Percentiles rank a stretch among this genome's conserved stretches.
phyloP scores from a whole-genome alignment of 202 grass and related monocot genomes.

The Panicum hallii region DNA sequence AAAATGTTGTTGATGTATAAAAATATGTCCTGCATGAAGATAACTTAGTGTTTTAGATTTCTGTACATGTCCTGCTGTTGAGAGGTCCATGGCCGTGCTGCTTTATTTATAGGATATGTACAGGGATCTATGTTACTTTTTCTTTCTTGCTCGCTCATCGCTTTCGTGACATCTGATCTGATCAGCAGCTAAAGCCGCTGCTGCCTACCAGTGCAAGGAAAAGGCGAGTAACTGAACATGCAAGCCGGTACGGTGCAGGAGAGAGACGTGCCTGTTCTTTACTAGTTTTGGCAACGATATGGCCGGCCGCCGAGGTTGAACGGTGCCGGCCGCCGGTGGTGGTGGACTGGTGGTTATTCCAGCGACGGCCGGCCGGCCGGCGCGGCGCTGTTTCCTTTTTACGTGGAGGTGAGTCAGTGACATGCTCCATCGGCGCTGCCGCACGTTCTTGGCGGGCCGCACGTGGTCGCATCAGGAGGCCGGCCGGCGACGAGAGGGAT shows the following conservation, averaged over 20 bases:
- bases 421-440: neutral
- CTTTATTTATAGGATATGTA: neutral
- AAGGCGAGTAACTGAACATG: conserved; percentile 17
- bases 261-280: conserved; percentile 23
- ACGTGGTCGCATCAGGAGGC: conserved; percentile 1
- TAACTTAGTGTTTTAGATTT: conserved; percentile 22
- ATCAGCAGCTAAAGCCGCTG: neutral
- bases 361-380: neutral
- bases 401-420: conserved; percentile 50
- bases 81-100: neutral
- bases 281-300: conserved; percentile 32
- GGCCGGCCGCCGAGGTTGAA: conserved; percentile 15
- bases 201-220: neutral
- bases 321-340: neutral
- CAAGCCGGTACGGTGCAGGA: neutral
- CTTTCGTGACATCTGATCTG: conserved; percentile 22
- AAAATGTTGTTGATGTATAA: no score
- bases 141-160: neutral
- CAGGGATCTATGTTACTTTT: conserved; percentile 19
- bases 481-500: neutral
- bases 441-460: conserved; percentile 24
- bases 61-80: neutral
- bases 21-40: neutral
- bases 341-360: neutral
- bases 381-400: conserved; percentile 14